Evolutionary conservation across 176 grass and related monocot species (phyloP), one percentile per base, ranked within the genome.

Genomic region (Ananas comosus): DNA sequence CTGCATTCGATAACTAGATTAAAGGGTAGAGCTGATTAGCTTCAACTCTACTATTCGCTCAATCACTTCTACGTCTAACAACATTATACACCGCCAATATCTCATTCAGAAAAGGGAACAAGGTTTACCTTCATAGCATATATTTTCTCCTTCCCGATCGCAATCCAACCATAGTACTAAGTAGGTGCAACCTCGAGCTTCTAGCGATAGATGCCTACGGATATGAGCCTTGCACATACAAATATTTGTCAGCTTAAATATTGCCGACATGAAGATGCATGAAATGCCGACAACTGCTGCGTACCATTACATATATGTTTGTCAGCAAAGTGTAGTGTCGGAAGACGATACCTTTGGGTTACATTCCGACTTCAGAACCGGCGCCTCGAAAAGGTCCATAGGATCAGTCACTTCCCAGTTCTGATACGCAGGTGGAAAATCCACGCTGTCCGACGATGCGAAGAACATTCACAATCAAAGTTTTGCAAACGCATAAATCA

Each of bases 81-180:
- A 42, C 33, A 42, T 42, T 42, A 42, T 7, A 6, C 4, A 7
- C 33, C 33, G 5, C 33, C 33, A 7, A 42, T 59, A 9, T 59
- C n/a, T 59, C 54, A 59, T 19, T 6, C 29, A 67, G 29, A 72
- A 73, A 11, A 12, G 51, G 27, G 5, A 53, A 25, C 12, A 53
- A 29, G 69, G 18, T 54, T 68, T 85, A 96, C 93, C 93, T 96
- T 96, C 93, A 74, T 85, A 96, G 67, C 93, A 92, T 87, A 96
- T 96, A 69, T 96, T 96, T 92, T 96, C 93, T 75, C 93, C 93
- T 92, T 92, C 93, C 71, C 93, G 81, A 6, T 96, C 89, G 52
- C 93, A 96, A 77, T 96, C 93, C 80, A 96, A 83, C 93, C 93
- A 92, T 70, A 96, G 76, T 74, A 96, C 70, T 71, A 96, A 85